These are phyloP conservation scores for Saccharomycopsis babjevae DNA, from an alignment of 805 yeast species.

Conservation along the genomic window DNA sequence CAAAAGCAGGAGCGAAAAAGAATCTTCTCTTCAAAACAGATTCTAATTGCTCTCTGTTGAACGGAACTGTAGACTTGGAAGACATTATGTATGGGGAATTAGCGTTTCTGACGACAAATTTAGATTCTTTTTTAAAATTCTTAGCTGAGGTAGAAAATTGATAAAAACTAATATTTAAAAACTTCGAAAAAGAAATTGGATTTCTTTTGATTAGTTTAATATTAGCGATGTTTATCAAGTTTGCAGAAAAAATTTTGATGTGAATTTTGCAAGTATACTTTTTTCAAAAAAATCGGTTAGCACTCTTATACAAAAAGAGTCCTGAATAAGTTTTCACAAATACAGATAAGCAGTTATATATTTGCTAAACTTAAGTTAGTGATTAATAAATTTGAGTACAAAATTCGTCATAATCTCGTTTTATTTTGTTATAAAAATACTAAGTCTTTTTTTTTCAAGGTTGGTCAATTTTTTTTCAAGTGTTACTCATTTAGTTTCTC, in stretches of 20 bases:
- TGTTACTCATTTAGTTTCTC: no score
- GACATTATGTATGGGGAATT: conserved; percentile 11
- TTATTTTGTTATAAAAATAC: no score
- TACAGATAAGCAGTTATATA: no score
- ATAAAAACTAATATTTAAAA: background rate
- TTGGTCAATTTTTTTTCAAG: no score
- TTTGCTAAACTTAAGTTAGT: no score
- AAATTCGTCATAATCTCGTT: no score
- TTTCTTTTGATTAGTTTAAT: background rate
- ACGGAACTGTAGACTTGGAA: conserved; percentile 21
- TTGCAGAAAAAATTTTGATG: background rate
- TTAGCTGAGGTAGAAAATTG: background rate
- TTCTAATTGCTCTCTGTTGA: conserved; percentile 83
- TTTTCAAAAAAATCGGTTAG: background rate
- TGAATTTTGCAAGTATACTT: background rate
- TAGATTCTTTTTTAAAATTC: background rate
- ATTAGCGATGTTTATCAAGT: background rate
- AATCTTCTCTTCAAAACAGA: conserved; percentile 89
- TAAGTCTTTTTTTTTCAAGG: no score
- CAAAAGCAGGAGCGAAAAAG: conserved; percentile 96
- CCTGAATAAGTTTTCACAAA: background rate
- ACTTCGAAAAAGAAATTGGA: background rate
- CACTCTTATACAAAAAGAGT: background rate
- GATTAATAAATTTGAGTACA: no score
- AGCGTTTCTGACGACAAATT: background rate